Conservation (phyloP, 208 protist species). For the Trypanosoma mega region DNA sequence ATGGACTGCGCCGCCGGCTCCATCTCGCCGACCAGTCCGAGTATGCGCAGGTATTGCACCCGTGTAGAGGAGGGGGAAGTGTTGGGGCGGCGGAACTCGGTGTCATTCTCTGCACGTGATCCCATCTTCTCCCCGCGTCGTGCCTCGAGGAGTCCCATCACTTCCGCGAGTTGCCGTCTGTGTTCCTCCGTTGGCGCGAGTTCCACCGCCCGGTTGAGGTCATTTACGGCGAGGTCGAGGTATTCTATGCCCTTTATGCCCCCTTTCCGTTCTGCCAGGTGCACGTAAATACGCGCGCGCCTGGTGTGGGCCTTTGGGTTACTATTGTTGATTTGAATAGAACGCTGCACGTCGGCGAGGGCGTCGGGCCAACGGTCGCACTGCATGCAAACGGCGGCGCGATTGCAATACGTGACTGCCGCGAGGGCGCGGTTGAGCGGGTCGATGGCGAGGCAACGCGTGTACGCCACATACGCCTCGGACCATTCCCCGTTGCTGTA, state of each 20-base stretch:
- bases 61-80: background rate
- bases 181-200: conserved; percentile 38
- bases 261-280: conserved; percentile 32
- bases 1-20: conserved; percentile 50
- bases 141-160: conserved; percentile 21
- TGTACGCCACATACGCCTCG: conserved; percentile 58
- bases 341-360: conserved; percentile 42
- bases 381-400: conserved; percentile 82
- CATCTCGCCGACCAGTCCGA: conserved; percentile 12
- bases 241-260: conserved; percentile 27
- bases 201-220: conserved; percentile 46
- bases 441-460: conserved; percentile 59
- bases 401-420: conserved; percentile 73
- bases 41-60: background rate
- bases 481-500: conserved; percentile 59
- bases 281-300: conserved; percentile 58
- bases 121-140: conserved; percentile 8
- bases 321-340: conserved; percentile 44
- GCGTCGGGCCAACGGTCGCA: conserved; percentile 52
- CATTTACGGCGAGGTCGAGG: conserved; percentile 53
- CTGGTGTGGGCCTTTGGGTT: conserved; percentile 62
- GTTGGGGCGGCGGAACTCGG: background rate
- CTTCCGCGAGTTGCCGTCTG: conserved; percentile 29
- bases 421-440: conserved; percentile 61
- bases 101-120: background rate